Conservation (phyloP, 805 yeast genomes). For the Kluyveromyces dobzhanskii region DNA sequence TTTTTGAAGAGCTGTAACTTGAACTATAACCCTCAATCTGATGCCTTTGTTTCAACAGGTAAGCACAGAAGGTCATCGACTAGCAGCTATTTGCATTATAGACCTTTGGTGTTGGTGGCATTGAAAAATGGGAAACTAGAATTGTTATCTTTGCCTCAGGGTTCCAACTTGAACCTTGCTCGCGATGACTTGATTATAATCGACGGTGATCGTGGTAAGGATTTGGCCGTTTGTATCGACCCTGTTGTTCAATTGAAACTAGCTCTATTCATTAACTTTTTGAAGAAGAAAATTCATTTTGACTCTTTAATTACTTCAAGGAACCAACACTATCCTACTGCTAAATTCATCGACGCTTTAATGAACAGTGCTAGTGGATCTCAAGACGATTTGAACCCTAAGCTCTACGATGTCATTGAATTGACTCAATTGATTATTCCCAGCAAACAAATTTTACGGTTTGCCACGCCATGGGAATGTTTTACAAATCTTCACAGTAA, state of each 20-base stretch:
- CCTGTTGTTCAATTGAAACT: slow-evolving; percentile 53
- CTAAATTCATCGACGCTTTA: slow-evolving; percentile 22
- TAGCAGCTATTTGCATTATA: slow-evolving; percentile 27
- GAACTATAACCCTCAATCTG: slow-evolving; percentile 34
- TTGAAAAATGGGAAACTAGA: slow-evolving; percentile 63
- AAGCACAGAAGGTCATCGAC: slow-evolving; percentile 12
- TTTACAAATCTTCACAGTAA: slow-evolving; percentile 49
- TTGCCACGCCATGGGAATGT: slow-evolving; percentile 67
- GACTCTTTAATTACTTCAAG: slow-evolving; percentile 28
- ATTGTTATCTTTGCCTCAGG: slow-evolving; percentile 56
- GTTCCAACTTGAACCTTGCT: slow-evolving; percentile 50
- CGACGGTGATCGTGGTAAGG: slow-evolving; percentile 82
- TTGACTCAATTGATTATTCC: slow-evolving; percentile 53
- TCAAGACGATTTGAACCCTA: slow-evolving; percentile 20
- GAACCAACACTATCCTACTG: slow-evolving; percentile 23
- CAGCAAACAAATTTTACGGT: slow-evolving; percentile 66
- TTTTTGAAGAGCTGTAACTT: slow-evolving; percentile 38
- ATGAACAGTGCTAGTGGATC: slow-evolving; percentile 18
- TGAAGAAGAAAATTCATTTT: slow-evolving; percentile 62
- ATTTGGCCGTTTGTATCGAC: slow-evolving; percentile 62
- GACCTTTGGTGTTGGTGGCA: slow-evolving; percentile 38
- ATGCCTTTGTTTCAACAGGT: slow-evolving; percentile 24
- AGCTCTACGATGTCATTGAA: slow-evolving; percentile 35
- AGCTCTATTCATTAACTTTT: slow-evolving; percentile 64
- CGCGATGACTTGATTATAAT: slow-evolving; percentile 63